A percentile compares a stretch with the other conserved stretches of the same genome.
Evolutionary conservation across 2,329 filamentous ascomycete species (phyloP).

Genomic region (Aspergillus fructus): DNA sequence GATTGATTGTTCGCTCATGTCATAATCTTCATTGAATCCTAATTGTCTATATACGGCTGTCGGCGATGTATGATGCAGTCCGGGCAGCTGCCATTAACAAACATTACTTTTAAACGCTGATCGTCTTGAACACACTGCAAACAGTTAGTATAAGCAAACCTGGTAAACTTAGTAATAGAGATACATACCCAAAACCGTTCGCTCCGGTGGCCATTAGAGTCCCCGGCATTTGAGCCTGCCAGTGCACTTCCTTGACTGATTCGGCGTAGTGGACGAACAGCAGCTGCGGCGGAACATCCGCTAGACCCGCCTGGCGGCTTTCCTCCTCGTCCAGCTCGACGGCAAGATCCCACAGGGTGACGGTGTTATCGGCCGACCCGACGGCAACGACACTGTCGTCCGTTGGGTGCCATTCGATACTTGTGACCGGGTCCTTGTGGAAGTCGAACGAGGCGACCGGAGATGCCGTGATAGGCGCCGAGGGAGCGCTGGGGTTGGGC

Average conservation of each 20-base stretch:
- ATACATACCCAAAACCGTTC: constrained; percentile 68
- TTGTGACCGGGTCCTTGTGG: constrained; percentile 95
- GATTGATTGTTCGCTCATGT: background rate
- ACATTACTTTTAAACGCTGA: constrained; percentile 63
- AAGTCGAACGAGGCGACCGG: constrained; percentile 93
- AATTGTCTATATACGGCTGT: background rate
- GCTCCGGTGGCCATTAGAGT: constrained; percentile 86
- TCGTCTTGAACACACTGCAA: constrained; percentile 73
- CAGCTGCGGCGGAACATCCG: constrained; percentile 89
- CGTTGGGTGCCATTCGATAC: constrained; percentile 94
- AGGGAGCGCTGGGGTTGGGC: constrained; percentile 53
- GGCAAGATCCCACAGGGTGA: constrained; percentile 94
- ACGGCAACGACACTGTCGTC: constrained; percentile 95
- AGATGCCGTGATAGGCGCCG: constrained; percentile 58
- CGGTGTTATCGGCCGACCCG: constrained; percentile 86
- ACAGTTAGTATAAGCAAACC: constrained; percentile 17
- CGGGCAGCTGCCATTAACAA: constrained; percentile 3
- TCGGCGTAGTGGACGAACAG: constrained; percentile 97
- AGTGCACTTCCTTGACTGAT: constrained; percentile 92
- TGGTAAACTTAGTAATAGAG: background rate
- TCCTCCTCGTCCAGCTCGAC: constrained; percentile 98
- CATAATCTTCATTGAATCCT: too few species aligned
- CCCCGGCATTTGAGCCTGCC: constrained; percentile 95
- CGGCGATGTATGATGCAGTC: background rate
- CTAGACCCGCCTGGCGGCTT: constrained; percentile 80